Base-by-base conservation (phyloP, 345 rosid species). In the Hibiscus mutabilis region DNA sequence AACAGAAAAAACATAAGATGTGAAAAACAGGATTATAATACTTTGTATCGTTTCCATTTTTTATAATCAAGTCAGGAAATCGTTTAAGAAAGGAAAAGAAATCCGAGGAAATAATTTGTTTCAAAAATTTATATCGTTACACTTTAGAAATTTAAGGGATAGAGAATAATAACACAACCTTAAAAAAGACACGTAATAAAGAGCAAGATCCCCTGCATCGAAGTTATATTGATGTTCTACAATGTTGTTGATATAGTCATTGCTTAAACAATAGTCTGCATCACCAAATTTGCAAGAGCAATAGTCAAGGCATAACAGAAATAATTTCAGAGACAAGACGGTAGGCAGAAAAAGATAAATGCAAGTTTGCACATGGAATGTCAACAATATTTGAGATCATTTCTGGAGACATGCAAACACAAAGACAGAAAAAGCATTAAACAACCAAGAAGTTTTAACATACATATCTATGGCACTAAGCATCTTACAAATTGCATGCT, bases 231-330 rank as follows among this genome's bases (percentile, higher is more conserved):
- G 68, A 70, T 85, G 88, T 29, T 76, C 62, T 69, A 86, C 84
- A 66, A 89, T 86, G 81, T 62, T 84, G 82, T 86, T 85, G 75
- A 89, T 78, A 73, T 78, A 81, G 82, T 70, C 89, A 79, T 86
- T 89, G 85, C 89, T 89, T 49, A 86, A 81, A 81, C 89, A 89
- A 44, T 85, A 89, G 69, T 86, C 88, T 86, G 88, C 81, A 79
- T 77, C 73, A 70, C 31, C 52, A 69, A 64, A 65, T 14, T 58
- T 31, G 37, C 53, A 64, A 13, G 7, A 67, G 3, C 22, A 67
- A 24, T 15, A 52, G 49, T 12, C 69, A 73, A 64, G 66, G 27
- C 52, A 24, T 1, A 37, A 51, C 8, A 52, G 24, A 24, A 75
- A n/a, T 60, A 7, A 70, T 42, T 64, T 64, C 13, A 67, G 13